phyloP scores from a whole-genome alignment of 2,329 filamentous ascomycete species.

The Colletotrichum sansevieriae region DNA sequence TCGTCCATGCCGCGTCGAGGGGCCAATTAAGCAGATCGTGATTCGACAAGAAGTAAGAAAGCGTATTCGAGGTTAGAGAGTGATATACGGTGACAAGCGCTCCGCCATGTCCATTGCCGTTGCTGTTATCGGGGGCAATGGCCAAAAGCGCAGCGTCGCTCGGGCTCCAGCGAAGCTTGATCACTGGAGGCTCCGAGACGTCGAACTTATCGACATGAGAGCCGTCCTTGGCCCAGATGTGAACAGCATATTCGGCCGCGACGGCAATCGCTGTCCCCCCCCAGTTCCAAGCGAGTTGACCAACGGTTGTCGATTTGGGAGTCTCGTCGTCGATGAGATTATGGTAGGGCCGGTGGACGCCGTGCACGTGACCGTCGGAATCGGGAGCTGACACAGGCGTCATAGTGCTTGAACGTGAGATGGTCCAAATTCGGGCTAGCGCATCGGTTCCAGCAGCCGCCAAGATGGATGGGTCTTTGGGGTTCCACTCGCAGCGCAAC shows the following conservation, averaged over 20 bases:
- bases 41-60: conserved; percentile 61
- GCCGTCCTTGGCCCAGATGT: conserved; percentile 69
- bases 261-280: conserved; percentile 69
- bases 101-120: conserved; percentile 50
- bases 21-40: conserved; percentile 65
- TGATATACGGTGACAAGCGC: conserved; percentile 69
- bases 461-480: conserved; percentile 73
- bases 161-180: conserved; percentile 73
- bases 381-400: conserved; percentile 36
- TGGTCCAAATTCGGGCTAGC: conserved; percentile 77
- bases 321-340: conserved; percentile 67
- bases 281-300: conserved; percentile 71
- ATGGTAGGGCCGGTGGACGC: conserved; percentile 56
- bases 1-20: conserved; percentile 72
- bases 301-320: conserved; percentile 65
- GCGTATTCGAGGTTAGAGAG: conserved; percentile 56
- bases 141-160: conserved; percentile 67
- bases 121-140: conserved; percentile 65
- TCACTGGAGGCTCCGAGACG: conserved; percentile 70
- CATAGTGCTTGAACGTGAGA: conserved; percentile 65
- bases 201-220: conserved; percentile 66
- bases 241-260: conserved; percentile 68
- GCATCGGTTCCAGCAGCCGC: conserved; percentile 77
- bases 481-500: conserved; percentile 78
- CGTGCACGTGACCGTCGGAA: conserved; percentile 58